Conservation (phyloP, 345 rosid genomes). For the Eutrema japonicum region DNA sequence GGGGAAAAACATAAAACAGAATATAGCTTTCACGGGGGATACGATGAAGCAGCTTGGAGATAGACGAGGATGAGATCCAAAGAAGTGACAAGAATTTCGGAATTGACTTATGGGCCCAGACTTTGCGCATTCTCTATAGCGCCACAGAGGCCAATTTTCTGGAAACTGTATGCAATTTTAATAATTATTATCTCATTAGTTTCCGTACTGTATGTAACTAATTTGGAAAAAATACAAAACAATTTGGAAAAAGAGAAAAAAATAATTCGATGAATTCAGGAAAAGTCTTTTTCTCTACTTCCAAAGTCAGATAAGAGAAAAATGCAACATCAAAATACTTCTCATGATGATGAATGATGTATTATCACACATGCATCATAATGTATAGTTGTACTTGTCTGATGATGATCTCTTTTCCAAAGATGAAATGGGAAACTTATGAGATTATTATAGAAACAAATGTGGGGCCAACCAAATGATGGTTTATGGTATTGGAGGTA, state of each 20-base stretch:
- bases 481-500: conserved; percentile 27
- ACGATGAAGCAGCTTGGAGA: conserved; percentile 57
- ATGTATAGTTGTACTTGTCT: conserved; percentile 38
- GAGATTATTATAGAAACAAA: conserved; percentile 28
- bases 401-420: conserved; percentile 1
- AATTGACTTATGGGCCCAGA: conserved; percentile 43
- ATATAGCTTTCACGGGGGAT: conserved; percentile 56
- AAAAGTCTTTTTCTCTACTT: neutral
- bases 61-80: conserved; percentile 66
- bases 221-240: conserved; percentile 21
- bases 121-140: conserved; percentile 33
- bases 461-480: conserved; percentile 36
- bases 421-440: conserved; percentile 25
- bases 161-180: conserved; percentile 36
- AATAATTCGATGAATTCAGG: conserved; percentile 33
- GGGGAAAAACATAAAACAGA: conserved; percentile 46
- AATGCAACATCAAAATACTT: conserved; percentile 10
- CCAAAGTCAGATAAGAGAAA: conserved; percentile 13
- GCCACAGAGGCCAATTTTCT: conserved; percentile 21
- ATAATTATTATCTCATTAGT: conserved; percentile 26
- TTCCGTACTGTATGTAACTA: conserved; percentile 41
- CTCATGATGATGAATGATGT: conserved; percentile 11
- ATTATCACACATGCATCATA: conserved; percentile 31
- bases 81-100: conserved; percentile 36
- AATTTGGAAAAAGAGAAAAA: conserved; percentile 22